Evolutionary conservation across 176 grass and related monocot genomes (phyloP).

Genomic region (Triticum monococcum): DNA sequence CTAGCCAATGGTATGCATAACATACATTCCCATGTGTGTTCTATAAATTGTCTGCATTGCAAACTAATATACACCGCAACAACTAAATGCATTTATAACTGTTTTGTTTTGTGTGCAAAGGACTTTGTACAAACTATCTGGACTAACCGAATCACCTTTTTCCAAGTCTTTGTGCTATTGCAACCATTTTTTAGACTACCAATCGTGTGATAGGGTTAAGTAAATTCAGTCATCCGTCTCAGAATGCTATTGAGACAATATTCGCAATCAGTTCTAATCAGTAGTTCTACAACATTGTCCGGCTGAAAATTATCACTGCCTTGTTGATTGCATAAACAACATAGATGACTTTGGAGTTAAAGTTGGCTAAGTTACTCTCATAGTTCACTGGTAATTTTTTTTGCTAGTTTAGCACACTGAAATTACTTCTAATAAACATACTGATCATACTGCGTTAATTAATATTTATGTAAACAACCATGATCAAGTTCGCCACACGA

Average conservation of each 20-base stretch:
- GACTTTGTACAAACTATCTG: not conserved
- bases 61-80: not conserved
- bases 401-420: not conserved
- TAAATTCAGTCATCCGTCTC: not conserved
- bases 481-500: not conserved
- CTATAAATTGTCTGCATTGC: not conserved
- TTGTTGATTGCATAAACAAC: not conserved
- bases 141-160: not conserved
- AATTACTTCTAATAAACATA: not conserved
- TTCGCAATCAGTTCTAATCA: not conserved
- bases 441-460: not conserved
- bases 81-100: not conserved
- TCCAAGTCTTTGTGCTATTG: not conserved
- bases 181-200: not conserved
- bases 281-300: not conserved
- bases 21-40: too few species aligned
- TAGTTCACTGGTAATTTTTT: not conserved
- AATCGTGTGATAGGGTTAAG: not conserved
- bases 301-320: not conserved
- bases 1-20: too few species aligned
- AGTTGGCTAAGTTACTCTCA: not conserved
- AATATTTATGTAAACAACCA: not conserved
- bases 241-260: not conserved
- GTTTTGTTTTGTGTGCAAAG: not conserved
- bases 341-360: not conserved